Evolutionary conservation across 805 yeast species (phyloP).

Genomic region (Starmerella roubikii): DNA sequence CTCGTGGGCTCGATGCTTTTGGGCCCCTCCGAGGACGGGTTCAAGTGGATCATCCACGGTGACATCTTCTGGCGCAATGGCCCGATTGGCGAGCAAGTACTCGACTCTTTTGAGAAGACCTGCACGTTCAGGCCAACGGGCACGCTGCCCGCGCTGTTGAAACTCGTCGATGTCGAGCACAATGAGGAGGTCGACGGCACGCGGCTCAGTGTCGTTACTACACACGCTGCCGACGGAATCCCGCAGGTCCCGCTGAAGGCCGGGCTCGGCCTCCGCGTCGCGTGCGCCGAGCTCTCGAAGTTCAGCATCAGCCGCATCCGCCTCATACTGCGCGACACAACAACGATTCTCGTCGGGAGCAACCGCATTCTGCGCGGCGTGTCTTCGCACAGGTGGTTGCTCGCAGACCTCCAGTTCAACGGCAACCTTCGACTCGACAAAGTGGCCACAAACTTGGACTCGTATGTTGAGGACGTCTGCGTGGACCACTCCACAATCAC

Average conservation of each 20-base stretch:
- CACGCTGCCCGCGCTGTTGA: constrained; percentile 6
- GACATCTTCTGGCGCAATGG: not conserved
- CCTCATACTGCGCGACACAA: constrained; percentile 6
- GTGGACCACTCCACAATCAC: constrained; percentile 10
- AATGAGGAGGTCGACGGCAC: constrained; percentile 4
- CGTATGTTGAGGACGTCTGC: not conserved
- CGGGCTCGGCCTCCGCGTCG: constrained; percentile 8
- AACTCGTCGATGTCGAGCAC: constrained; percentile 10
- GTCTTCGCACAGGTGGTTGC: constrained; percentile 10
- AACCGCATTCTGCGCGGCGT: not conserved
- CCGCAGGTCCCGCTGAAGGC: constrained; percentile 12
- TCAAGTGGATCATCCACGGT: constrained; percentile 10
- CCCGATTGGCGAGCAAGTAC: not conserved
- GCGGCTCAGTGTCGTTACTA: constrained; percentile 2
- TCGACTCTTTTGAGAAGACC: not conserved
- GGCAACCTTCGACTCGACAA: not conserved
- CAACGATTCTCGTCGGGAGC: too few species aligned
- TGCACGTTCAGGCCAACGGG: constrained; percentile 6
- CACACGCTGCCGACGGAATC: constrained; percentile 14
- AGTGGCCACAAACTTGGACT: constrained; percentile 3
- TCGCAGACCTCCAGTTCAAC: constrained; percentile 1
- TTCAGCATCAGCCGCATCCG: constrained; percentile 6
- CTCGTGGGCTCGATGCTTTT: constrained; percentile 5
- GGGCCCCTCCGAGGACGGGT: constrained; percentile 1
- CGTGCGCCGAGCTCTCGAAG: not conserved